These are phyloP conservation scores for Rubroshorea leprosula DNA, from an alignment of 345 rosid species.

Conservation along the genomic window DNA sequence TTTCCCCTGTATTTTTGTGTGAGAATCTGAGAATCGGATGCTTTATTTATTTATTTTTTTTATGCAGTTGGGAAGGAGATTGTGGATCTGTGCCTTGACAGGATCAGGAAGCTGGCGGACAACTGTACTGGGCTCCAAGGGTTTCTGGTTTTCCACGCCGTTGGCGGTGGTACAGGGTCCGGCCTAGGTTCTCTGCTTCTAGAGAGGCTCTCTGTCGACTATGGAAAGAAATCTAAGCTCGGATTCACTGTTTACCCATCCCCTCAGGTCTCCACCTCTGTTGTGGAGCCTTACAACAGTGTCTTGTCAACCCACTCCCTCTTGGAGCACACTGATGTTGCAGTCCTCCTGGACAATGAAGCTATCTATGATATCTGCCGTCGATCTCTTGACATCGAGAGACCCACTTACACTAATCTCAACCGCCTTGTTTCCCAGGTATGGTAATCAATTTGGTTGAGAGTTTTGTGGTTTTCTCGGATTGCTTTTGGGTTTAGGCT, in stretches of 20 bases:
- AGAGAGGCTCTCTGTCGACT: constrained; percentile 36
- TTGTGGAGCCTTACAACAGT: too few species aligned
- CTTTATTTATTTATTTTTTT: not conserved
- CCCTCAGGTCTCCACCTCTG: too few species aligned
- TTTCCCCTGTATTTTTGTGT: not conserved
- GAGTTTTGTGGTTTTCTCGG: too few species aligned
- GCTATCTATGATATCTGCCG: constrained; percentile 28
- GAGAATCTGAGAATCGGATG: not conserved
- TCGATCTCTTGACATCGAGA: constrained; percentile 22
- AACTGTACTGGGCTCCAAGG: constrained; percentile 43
- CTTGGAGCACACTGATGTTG: too few species aligned
- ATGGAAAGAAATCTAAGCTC: too few species aligned
- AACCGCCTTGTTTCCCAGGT: constrained; percentile 26
- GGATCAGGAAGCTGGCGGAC: constrained; percentile 37
- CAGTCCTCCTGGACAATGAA: too few species aligned
- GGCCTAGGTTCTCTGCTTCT: constrained; percentile 37
- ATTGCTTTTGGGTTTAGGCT: too few species aligned
- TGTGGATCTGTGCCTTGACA: constrained; percentile 37
- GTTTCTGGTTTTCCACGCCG: constrained; percentile 35
- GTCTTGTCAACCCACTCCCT: too few species aligned
- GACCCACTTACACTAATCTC: constrained; percentile 27
- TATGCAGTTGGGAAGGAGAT: constrained; percentile 37
- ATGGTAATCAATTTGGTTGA: too few species aligned
- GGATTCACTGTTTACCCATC: too few species aligned
- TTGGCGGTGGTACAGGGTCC: constrained; percentile 41